Conservation (phyloP, 2,329 filamentous ascomycete genomes). For the Mycosphaerella arachidis region DNA sequence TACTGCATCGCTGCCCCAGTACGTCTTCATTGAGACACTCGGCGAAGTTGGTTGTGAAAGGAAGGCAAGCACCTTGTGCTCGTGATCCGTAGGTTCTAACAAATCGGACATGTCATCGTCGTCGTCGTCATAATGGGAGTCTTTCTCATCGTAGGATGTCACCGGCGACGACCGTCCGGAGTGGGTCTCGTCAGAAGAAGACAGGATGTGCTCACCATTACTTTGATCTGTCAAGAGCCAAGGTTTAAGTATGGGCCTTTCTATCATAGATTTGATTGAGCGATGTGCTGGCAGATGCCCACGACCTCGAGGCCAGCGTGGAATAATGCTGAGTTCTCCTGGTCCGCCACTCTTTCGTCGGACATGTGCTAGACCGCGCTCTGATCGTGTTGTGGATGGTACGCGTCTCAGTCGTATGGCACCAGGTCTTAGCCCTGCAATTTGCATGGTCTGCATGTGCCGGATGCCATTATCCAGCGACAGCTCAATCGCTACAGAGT, state of each 20-base stretch:
- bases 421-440: constrained; percentile 1
- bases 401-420: constrained; percentile 8
- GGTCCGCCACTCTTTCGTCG: constrained; percentile 8
- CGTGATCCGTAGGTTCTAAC: not conserved
- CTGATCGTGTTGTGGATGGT: constrained; percentile 17
- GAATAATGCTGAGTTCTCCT: constrained; percentile 1
- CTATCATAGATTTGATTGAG: constrained; percentile 18
- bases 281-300: constrained; percentile 1
- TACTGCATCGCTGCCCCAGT: constrained; percentile 7
- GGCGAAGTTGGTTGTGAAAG: constrained; percentile 21
- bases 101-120: not conserved
- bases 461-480: constrained; percentile 69
- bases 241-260: not conserved
- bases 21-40: constrained; percentile 20
- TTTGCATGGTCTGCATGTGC: constrained; percentile 9
- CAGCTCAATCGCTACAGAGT: constrained; percentile 83
- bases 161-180: constrained; percentile 21
- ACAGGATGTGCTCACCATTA: constrained; percentile 8
- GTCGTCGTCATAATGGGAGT: constrained; percentile 9
- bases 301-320: constrained; percentile 13
- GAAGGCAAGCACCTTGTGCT: constrained; percentile 14
- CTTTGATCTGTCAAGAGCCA: not conserved
- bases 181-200: constrained; percentile 20
- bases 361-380: constrained; percentile 10
- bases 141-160: constrained; percentile 22